These are phyloP conservation scores for Geosmithia morbida DNA, from an alignment of 2,329 filamentous ascomycete genomes.

Conservation along the genomic window DNA sequence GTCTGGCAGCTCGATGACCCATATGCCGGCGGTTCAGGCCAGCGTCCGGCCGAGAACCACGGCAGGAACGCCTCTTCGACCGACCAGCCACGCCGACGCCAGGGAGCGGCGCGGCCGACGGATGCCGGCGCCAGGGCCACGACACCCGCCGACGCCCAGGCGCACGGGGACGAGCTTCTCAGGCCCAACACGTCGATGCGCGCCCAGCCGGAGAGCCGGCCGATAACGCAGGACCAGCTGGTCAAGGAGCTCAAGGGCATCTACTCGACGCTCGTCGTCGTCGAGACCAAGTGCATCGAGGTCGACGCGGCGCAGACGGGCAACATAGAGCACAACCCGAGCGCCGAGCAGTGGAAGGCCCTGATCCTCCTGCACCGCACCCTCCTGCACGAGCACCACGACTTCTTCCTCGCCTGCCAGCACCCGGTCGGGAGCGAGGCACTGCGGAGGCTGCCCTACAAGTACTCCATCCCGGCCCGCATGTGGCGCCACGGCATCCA, in stretches of 20 bases:
- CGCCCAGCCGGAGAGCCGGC: slow-evolving; percentile 46
- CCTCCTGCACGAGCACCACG: slow-evolving; percentile 67
- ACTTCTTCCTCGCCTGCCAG: slow-evolving; percentile 77
- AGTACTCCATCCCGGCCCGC: slow-evolving; percentile 81
- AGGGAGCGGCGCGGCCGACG: background rate
- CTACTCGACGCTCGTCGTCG: slow-evolving; percentile 71
- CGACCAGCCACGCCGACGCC: too few species aligned
- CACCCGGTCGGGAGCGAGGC: slow-evolving; percentile 64
- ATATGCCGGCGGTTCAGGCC: background rate
- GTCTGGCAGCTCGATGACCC: slow-evolving; percentile 1
- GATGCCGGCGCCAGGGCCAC: too few species aligned
- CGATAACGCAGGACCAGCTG: slow-evolving; percentile 65
- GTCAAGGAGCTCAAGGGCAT: slow-evolving; percentile 72
- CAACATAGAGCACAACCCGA: slow-evolving; percentile 28
- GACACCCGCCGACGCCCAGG: too few species aligned
- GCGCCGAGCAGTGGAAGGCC: slow-evolving; percentile 67
- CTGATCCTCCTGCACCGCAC: slow-evolving; percentile 72
- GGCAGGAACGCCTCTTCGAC: too few species aligned
- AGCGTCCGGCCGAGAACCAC: too few species aligned
- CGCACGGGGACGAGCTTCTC: background rate
- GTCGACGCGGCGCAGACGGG: slow-evolving; percentile 51
- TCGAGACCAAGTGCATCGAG: slow-evolving; percentile 78
- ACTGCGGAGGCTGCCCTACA: slow-evolving; percentile 54
- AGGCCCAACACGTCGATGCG: background rate
- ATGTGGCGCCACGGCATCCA: slow-evolving; percentile 96